Evolutionary conservation across 2,329 filamentous ascomycete species (phyloP).

Genomic region (Ceratocystis lukuohia): DNA sequence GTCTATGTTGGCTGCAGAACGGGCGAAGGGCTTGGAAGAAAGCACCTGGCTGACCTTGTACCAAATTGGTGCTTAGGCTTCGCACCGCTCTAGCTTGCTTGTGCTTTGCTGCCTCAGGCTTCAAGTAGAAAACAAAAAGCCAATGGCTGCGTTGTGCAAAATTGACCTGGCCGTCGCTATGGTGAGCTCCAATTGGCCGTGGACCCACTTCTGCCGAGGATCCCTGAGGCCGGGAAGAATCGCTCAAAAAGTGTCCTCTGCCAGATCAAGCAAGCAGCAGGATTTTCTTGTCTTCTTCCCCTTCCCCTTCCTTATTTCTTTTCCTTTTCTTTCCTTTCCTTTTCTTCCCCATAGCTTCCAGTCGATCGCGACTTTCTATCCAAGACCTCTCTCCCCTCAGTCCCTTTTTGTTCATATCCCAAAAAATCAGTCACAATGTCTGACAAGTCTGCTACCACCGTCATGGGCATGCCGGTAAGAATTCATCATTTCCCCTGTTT

Average conservation of each 20-base stretch:
- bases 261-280: constrained; percentile 11
- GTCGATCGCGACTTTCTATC: constrained; percentile 19
- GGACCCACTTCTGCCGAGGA: constrained; percentile 17
- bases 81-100: not conserved
- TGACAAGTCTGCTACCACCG: constrained; percentile 19
- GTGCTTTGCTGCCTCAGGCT: constrained; percentile 2
- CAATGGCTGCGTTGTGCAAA: constrained; percentile 7
- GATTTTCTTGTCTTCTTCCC: constrained; percentile 14
- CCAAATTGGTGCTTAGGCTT: constrained; percentile 3
- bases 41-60: not conserved
- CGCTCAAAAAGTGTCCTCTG: constrained; percentile 16
- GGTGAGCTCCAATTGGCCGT: constrained; percentile 16
- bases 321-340: constrained; percentile 13
- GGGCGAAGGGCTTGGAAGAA: not conserved
- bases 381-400: constrained; percentile 19
- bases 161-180: constrained; percentile 8
- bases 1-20: too few species aligned
- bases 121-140: not conserved
- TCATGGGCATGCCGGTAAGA: constrained; percentile 21
- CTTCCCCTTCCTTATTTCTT: constrained; percentile 12
- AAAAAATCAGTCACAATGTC: constrained; percentile 19
- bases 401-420: constrained; percentile 16
- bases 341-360: constrained; percentile 16
- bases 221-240: constrained; percentile 19
- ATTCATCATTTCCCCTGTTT: not conserved